Base-by-base conservation (phyloP, 2,329 filamentous ascomycete species). In the Aspergillus phoenicis region DNA sequence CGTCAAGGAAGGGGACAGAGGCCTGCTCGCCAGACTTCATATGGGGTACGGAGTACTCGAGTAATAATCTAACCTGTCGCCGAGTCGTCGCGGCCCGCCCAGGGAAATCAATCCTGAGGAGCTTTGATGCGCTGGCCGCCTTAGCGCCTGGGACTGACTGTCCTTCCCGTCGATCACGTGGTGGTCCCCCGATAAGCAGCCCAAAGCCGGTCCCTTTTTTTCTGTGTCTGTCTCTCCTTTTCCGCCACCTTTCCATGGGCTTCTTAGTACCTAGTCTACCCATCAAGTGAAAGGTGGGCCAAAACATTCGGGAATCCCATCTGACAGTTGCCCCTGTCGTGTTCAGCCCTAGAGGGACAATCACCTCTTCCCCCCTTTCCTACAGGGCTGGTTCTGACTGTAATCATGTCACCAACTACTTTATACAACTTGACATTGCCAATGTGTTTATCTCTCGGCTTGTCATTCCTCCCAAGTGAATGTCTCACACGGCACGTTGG, bases 171-270 rank as follows among this genome's bases (percentile, higher is more conserved):
- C 26, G 39, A 57, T 66, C 68, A 68, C 66, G 68, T 70, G 68
- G 56, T 45, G 26, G 33, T 36, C 22, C 22, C 24, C 48, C n/a
- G 58, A 65, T 63, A 66, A 62, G 64, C 49, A 58, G 38, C 43
- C 41, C 17, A 28, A 58, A 22, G 11, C 8, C 47, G 22, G 24
- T n/a, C 30, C 24, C 36, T 26, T 24, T 38, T 51, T 26, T 43
- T 38, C 24, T 10, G 10, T 13, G 17, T 22, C 10, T 30, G 20
- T 20, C 38, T 62, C 13, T 22, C 15, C 41, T 62, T 73, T 83
- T 6, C 84, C 81, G n/a, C 20, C 22, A 24, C 5, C 52, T 17
- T 41, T 47, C 8, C 43, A 8, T 39, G 24, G 33, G 20, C 52
- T 53, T 53, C 33, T 24, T 36, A 36, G 33, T 5, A 20, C 20